Conservation (phyloP, 441 rosid genomes). For the Raphanus hybrid region DNA sequence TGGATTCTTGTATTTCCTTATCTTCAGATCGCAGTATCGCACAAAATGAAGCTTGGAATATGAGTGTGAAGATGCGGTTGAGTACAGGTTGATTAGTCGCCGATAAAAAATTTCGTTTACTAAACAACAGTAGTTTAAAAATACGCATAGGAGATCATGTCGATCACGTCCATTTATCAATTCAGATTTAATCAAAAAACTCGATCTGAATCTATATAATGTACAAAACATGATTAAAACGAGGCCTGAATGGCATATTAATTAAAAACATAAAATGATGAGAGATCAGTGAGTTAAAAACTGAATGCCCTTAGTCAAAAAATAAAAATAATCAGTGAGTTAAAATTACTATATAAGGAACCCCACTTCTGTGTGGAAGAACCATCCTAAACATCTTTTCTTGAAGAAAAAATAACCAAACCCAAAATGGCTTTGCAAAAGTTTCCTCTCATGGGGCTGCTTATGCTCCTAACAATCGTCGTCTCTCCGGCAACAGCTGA, state of each 20-base stretch:
- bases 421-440: constrained; percentile 25
- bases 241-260: not conserved
- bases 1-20: not conserved
- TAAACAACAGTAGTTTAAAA: not conserved
- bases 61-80: not conserved
- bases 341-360: constrained; percentile 20
- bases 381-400: too few relatives aligned
- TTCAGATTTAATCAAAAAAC: not conserved
- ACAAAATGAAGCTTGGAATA: not conserved
- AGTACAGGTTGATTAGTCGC: not conserved
- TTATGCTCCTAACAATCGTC: constrained; percentile 24
- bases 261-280: not conserved
- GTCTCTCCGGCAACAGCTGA: constrained; percentile 20
- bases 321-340: not conserved
- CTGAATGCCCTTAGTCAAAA: too few relatives aligned
- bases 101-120: not conserved
- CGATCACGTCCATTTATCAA: not conserved
- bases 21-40: not conserved
- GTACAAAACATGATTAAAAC: not conserved
- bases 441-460: constrained; percentile 29
- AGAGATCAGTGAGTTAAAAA: not conserved
- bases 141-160: not conserved
- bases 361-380: too few relatives aligned
- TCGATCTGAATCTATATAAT: not conserved
- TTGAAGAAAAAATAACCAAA: not conserved